Percentiles rank a stretch among this genome's conserved stretches.
These are phyloP conservation scores for Sisymbrium irio DNA, from an alignment of 345 rosid species.

Conservation along the genomic window DNA sequence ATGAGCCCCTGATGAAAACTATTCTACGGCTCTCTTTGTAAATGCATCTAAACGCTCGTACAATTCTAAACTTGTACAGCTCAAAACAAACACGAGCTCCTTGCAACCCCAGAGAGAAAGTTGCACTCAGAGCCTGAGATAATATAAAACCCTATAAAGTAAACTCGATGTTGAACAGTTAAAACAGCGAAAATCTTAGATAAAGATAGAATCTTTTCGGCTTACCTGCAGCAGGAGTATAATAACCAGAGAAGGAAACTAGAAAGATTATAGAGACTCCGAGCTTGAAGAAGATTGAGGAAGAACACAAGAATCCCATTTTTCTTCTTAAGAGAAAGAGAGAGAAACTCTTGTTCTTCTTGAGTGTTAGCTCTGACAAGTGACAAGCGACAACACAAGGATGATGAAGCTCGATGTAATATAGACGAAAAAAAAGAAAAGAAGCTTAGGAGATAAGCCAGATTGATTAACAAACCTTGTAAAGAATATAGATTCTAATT, in stretches of 20 bases:
- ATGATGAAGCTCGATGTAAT: conserved; percentile 28
- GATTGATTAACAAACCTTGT: conserved; percentile 12
- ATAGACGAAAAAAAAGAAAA: background rate
- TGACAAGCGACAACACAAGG: conserved; percentile 9
- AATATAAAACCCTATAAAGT: conserved; percentile 21
- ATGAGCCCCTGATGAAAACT: background rate
- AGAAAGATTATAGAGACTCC: conserved; percentile 32
- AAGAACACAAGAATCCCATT: conserved; percentile 34
- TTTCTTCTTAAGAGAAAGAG: background rate
- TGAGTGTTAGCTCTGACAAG: conserved; percentile 6
- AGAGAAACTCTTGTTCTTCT: conserved; percentile 10
- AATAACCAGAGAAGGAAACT: conserved; percentile 53
- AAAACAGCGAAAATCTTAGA: background rate
- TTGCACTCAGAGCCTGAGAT: conserved; percentile 27
- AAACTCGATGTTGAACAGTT: background rate
- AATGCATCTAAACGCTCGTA: background rate
- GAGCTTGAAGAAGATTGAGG: conserved; percentile 31
- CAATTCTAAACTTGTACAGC: background rate
- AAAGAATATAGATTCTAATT: background rate
- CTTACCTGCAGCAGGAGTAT: conserved; percentile 63
- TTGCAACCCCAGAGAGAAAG: background rate
- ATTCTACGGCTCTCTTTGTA: background rate
- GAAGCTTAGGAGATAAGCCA: conserved; percentile 4
- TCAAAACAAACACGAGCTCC: background rate
- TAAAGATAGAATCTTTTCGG: conserved; percentile 11